Conservation (phyloP, 1,284 basidiomycete species). For the Ceratobasidium sp. region DNA sequence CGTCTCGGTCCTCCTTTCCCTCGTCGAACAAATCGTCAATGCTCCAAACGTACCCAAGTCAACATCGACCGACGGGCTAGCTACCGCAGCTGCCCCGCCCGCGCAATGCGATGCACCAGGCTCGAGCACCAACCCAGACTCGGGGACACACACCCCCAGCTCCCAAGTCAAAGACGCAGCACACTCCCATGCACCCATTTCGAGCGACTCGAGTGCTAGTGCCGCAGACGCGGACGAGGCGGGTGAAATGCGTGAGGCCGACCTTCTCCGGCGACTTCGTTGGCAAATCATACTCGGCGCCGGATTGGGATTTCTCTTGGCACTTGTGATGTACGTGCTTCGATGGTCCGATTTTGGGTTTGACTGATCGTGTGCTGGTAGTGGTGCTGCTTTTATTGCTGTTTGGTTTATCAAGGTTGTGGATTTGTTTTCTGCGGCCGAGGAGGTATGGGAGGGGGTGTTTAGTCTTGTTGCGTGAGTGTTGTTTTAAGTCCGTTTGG, state of each 20-base stretch:
- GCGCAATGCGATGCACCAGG: conserved; percentile 41
- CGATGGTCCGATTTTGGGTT: conserved; percentile 59
- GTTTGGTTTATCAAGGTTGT: conserved; percentile 85
- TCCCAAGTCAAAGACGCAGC: conserved; percentile 19
- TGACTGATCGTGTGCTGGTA: conserved; percentile 52
- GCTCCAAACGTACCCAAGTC: neutral
- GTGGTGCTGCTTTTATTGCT: conserved; percentile 79
- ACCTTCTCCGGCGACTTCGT: conserved; percentile 59
- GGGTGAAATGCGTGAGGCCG: conserved; percentile 77
- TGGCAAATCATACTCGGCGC: conserved; percentile 50
- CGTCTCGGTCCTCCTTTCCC: conserved; percentile 86
- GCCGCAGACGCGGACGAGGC: conserved; percentile 60
- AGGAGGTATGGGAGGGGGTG: conserved; percentile 74
- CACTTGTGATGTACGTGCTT: conserved; percentile 28
- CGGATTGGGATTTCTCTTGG: conserved; percentile 55
- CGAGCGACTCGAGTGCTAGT: neutral
- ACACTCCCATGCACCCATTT: neutral
- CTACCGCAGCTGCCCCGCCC: conserved; percentile 28
- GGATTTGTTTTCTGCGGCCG: conserved; percentile 76
- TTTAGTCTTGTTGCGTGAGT: conserved; percentile 80
- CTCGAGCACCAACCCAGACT: conserved; percentile 22
- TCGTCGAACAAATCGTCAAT: conserved; percentile 81
- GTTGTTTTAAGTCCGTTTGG: neutral
- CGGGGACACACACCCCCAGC: conserved; percentile 20
- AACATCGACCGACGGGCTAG: conserved; percentile 58